Conservation (phyloP, 805 yeast genomes). For the Tetrapisispora phaffii region DNA sequence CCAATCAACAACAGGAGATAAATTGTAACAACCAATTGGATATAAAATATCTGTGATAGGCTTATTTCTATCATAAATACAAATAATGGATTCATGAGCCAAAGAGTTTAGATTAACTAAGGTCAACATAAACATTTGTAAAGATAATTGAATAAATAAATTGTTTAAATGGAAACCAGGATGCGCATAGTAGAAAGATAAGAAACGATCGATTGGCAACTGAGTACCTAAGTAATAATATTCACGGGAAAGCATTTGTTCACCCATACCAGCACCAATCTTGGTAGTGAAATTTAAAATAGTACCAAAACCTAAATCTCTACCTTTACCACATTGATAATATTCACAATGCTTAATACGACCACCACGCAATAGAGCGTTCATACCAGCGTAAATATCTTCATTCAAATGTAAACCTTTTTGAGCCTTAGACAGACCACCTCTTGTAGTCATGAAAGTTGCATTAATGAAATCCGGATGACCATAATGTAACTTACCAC, state of each 20-base stretch:
- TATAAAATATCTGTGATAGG: slow-evolving; percentile 58
- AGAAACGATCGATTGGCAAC: slow-evolving; percentile 68
- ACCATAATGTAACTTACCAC: slow-evolving; percentile 81
- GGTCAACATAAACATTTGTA: slow-evolving; percentile 62
- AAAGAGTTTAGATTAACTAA: slow-evolving; percentile 62
- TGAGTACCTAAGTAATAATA: slow-evolving; percentile 75
- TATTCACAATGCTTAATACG: slow-evolving; percentile 81
- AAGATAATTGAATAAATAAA: slow-evolving; percentile 64
- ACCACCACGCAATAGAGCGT: slow-evolving; percentile 74
- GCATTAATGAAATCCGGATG: slow-evolving; percentile 79
- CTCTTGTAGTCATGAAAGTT: slow-evolving; percentile 72
- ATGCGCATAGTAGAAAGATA: slow-evolving; percentile 78
- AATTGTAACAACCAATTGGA: slow-evolving; percentile 68
- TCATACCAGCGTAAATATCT: slow-evolving; percentile 87
- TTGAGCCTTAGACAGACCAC: slow-evolving; percentile 83
- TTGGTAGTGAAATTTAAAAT: slow-evolving; percentile 78
- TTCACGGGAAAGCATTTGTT: slow-evolving; percentile 77
- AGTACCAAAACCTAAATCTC: slow-evolving; percentile 82
- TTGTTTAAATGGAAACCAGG: slow-evolving; percentile 81
- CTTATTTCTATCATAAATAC: slow-evolving; percentile 53
- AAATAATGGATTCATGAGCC: slow-evolving; percentile 60
- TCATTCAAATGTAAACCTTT: slow-evolving; percentile 78
- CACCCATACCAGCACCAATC: slow-evolving; percentile 92
- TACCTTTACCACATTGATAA: slow-evolving; percentile 84
- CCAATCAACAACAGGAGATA: slow-evolving; percentile 71